Evolutionary conservation across 306 rosid species (phyloP), one percentile per base, ranked within the genome.

Genomic region (Acmispon strigosus): DNA sequence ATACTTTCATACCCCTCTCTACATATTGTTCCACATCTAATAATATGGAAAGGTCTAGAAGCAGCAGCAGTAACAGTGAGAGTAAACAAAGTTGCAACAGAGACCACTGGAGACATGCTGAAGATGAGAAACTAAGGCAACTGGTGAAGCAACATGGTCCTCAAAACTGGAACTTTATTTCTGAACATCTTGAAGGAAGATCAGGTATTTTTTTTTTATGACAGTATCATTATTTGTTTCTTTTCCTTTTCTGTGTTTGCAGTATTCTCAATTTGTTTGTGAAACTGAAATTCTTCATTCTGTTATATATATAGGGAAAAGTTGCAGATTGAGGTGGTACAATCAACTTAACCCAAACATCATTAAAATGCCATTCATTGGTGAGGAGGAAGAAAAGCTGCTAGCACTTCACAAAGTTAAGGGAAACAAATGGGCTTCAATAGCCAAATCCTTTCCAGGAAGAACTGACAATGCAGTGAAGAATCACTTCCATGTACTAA

Each of bases 281-380:
- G 16, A n/a, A n/a, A n/a, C n/a, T 61, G 17, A 37, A 63, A 45
- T 20, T 50, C 18, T 34, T 37, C 22, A 65, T 53, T 51, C 20
- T 62, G 39, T 29, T 55, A 17, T 66, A 37, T 68, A 10, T 15
- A 52, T 15, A 86, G 92, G 92, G 56, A 87, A 87, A 69, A 87
- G 92, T 34, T 87, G 92, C 65, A 82, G 92, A 73, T 70, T 87
- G 82, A 82, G 92, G 77, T 87, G 92, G 92, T 87, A 87, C 82
- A 87, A 87, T 76, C 92, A 87, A 50, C 81, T 87, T 1, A 86
- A 84, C 73, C 89, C 92, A 47, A 82, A 80, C 41, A 87, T 87
- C 17, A 81, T 78, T 47, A 87, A 80, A 65, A 75, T 60, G 44
- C 89, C 87, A 61, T 84, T 87, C 59, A 82, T 68, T 10, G 83